phyloP scores from a whole-genome alignment of 1,284 basidiomycete genomes.

The Cryptococcus sp. region DNA sequence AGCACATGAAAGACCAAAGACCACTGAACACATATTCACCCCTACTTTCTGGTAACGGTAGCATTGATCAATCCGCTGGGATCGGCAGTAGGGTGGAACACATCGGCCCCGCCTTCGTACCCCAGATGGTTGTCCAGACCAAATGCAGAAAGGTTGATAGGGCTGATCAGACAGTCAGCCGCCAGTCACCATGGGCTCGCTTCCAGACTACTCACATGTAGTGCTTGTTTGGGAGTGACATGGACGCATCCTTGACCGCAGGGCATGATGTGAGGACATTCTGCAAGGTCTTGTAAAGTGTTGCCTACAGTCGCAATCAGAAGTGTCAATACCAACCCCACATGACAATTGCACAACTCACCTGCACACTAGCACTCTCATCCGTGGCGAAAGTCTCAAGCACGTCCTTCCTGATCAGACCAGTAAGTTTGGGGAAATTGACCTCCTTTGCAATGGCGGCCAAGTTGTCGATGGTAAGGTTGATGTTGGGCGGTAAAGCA shows the following conservation, averaged over 20 bases:
- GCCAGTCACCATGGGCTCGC: not conserved
- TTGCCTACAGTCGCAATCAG: slow-evolving; percentile 62
- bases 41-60: slow-evolving; percentile 53
- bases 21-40: not conserved
- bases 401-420: slow-evolving; percentile 65
- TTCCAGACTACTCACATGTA: slow-evolving; percentile 62
- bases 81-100: slow-evolving; percentile 75
- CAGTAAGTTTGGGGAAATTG: slow-evolving; percentile 61
- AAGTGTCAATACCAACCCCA: not conserved
- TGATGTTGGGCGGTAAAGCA: slow-evolving; percentile 55
- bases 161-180: slow-evolving; percentile 20
- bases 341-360: slow-evolving; percentile 43
- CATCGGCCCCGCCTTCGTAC: slow-evolving; percentile 69
- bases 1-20: not conserved
- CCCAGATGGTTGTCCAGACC: slow-evolving; percentile 56
- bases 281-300: slow-evolving; percentile 84
- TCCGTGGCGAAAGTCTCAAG: slow-evolving; percentile 82
- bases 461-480: slow-evolving; percentile 57
- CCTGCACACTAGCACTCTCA: slow-evolving; percentile 89
- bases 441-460: slow-evolving; percentile 60
- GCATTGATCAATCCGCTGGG: slow-evolving; percentile 59
- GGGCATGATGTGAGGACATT: slow-evolving; percentile 68
- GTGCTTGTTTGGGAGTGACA: slow-evolving; percentile 89
- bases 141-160: slow-evolving; percentile 49
- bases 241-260: slow-evolving; percentile 66